Conservation (phyloP, 2,329 filamentous ascomycete genomes). For the Pseudopithomyces maydicus region DNA sequence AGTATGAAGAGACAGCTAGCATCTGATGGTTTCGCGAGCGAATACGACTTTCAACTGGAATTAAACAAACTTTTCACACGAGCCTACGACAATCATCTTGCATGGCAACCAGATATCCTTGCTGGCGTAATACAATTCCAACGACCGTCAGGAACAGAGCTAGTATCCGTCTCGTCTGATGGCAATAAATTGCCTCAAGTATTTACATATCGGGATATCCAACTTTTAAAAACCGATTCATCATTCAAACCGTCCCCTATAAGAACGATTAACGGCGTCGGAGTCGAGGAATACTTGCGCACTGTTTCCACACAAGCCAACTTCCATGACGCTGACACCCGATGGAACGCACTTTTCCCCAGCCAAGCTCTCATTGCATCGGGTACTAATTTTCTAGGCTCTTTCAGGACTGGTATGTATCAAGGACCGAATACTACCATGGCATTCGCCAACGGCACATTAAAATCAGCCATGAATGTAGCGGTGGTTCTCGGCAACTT, state of each 20-base stretch:
- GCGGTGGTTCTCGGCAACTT: conserved; percentile 40
- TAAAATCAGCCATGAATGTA: conserved; percentile 33
- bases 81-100: conserved; percentile 50
- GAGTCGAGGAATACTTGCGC: conserved; percentile 38
- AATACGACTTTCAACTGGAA: conserved; percentile 49
- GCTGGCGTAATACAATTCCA: conserved; percentile 45
- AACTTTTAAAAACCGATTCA: conserved; percentile 27
- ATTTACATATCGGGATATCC: conserved; percentile 39
- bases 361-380: conserved; percentile 39
- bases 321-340: conserved; percentile 48
- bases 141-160: conserved; percentile 33
- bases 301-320: conserved; percentile 35
- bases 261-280: conserved; percentile 44
- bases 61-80: conserved; percentile 40
- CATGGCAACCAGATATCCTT: conserved; percentile 44
- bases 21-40: conserved; percentile 37
- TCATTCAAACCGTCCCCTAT: conserved; percentile 44
- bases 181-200: conserved; percentile 43
- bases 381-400: conserved; percentile 32
- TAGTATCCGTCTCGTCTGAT: conserved; percentile 44
- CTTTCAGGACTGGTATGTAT: conserved; percentile 36
- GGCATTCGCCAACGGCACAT: conserved; percentile 45
- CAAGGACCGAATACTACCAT: conserved; percentile 41
- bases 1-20: conserved; percentile 38
- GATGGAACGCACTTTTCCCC: conserved; percentile 48